Evolutionary conservation across 2,329 filamentous ascomycete species (phyloP), one percentile per base, ranked within the genome.

Genomic region (Cladosporium austrohemisphaericum): DNA sequence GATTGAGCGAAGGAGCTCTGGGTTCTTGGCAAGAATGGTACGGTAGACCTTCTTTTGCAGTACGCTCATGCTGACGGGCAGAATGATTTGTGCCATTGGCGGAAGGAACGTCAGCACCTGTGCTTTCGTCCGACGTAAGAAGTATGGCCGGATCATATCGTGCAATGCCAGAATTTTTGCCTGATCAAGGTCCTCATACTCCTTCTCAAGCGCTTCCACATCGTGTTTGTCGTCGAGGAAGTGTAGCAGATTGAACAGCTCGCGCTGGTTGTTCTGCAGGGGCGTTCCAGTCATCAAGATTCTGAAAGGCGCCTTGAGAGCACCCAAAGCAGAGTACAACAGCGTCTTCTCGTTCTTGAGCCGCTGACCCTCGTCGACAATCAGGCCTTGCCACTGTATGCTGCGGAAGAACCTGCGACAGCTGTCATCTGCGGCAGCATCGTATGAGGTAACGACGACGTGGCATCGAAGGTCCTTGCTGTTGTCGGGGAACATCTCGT

Each of bases 241-340:
- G 57, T 97, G 92, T 3, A 98, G 72, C n/a, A 98, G 76, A 62
- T 96, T 98, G 73, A 97, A 97, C 0, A 98, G 74, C 66, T 98
- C 93, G 38, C 90, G 80, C 57, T 89, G 88, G 65, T 96, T 97
- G 69, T 98, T 98, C 61, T 98, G 93, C 10, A 98, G 71, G 0
- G 93, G 93, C 0, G 93, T 98, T 2, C 90, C 68, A 1, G 92
- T 97, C 26, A 98, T 76, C 1, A 98, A 77, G 31, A 95, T 77
- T 46, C 89, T 84, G 69, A 93, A 96, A 0, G 87, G 87, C 23
- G 91, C 83, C 43, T 81, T 85, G 67, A 96, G 80, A 3, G 80
- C 76, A 33, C 73, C 79, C 5, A 98, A 74, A 2, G 86, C 83
- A 26, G 76, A 76, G 65, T 97, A 97, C 1, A 97, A 77, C 32